phyloP scores from a whole-genome alignment of 225 moss, liverwort and hornwort species.

The Pseudoscleropodium purum region DNA sequence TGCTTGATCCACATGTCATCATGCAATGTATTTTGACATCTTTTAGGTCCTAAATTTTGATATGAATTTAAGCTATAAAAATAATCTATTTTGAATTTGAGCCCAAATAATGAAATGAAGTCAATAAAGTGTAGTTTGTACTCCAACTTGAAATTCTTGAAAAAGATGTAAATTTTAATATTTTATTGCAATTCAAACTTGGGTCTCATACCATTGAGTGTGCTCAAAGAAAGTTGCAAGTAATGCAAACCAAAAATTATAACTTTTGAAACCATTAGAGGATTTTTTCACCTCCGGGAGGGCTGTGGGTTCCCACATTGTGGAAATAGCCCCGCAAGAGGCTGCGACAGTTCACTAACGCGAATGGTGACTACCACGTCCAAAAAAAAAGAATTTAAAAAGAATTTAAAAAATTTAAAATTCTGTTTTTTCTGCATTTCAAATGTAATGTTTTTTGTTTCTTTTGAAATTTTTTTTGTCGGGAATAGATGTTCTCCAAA shows the following conservation, averaged over 20 bases:
- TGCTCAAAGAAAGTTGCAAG: neutral
- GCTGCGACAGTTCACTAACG: too few species aligned
- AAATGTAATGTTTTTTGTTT: too few species aligned
- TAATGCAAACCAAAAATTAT: neutral
- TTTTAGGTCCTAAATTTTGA: neutral
- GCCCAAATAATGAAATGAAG: neutral
- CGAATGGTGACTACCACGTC: too few species aligned
- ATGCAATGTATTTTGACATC: neutral
- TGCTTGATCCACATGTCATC: neutral
- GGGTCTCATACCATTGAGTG: neutral
- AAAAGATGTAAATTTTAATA: neutral
- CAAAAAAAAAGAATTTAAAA: too few species aligned
- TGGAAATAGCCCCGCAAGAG: too few species aligned
- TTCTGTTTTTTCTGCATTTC: too few species aligned
- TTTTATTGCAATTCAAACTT: neutral
- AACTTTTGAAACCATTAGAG: too few species aligned
- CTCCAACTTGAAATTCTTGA: neutral
- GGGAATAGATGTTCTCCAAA: too few species aligned
- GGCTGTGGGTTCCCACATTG: too few species aligned
- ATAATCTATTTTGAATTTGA: neutral
- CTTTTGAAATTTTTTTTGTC: too few species aligned
- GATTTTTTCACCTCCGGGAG: too few species aligned
- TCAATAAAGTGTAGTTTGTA: neutral
- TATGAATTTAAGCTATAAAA: neutral
- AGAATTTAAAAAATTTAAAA: too few species aligned